These are phyloP conservation scores for Rhodotorula glutinis DNA, from an alignment of 1,284 basidiomycete genomes.

Conservation along the genomic window DNA sequence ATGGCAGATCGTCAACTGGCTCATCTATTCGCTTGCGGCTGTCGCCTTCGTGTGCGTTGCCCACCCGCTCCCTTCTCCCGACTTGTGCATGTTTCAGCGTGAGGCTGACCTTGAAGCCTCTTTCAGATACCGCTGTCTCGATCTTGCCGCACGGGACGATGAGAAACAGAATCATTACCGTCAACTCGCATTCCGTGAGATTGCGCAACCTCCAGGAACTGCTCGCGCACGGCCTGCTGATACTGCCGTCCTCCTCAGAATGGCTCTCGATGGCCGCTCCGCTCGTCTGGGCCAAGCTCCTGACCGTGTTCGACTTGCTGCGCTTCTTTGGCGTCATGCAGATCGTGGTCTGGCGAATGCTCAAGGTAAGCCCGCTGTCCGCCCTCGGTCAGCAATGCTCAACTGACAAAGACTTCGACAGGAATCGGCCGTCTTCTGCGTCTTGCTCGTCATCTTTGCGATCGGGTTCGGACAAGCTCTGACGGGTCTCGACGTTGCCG, in stretches of 20 bases:
- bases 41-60: constrained; percentile 69
- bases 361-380: constrained; percentile 13
- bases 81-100: constrained; percentile 64
- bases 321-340: constrained; percentile 54
- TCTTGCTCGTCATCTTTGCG: constrained; percentile 49
- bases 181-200: constrained; percentile 38
- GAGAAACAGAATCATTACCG: constrained; percentile 37
- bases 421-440: constrained; percentile 61
- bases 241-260: constrained; percentile 11
- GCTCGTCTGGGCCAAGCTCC: constrained; percentile 37
- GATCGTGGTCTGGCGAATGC: constrained; percentile 64
- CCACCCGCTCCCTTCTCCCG: constrained; percentile 59
- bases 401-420: background rate
- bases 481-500: constrained; percentile 43
- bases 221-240: background rate
- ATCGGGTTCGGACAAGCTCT: constrained; percentile 43
- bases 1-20: constrained; percentile 64
- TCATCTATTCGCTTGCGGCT: constrained; percentile 68
- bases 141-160: constrained; percentile 55
- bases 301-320: constrained; percentile 30
- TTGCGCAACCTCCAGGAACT: background rate
- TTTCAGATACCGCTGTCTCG: constrained; percentile 67
- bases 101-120: too few relatives aligned
- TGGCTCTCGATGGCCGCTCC: constrained; percentile 41
- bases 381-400: accelerated